Percentiles rank a stretch among this genome's conserved stretches.
Evolutionary conservation across 2,329 filamentous ascomycete genomes (phyloP).

Genomic region (Aphanoascus verrucosus): DNA sequence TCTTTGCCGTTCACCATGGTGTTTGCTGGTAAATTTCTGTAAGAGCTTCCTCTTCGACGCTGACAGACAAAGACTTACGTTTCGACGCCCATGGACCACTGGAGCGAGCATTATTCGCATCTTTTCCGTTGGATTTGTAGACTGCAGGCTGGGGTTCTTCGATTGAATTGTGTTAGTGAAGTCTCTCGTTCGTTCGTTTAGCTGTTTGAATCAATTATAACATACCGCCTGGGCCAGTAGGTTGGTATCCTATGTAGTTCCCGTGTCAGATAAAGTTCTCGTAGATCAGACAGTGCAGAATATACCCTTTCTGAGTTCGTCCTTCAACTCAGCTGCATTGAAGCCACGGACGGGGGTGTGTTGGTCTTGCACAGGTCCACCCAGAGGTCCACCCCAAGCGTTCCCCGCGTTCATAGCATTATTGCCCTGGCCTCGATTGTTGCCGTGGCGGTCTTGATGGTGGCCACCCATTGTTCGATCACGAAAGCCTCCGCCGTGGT

Average conservation of each 20-base stretch:
- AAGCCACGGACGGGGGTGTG: constrained; percentile 36
- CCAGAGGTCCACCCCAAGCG: constrained; percentile 20
- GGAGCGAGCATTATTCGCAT: constrained; percentile 27
- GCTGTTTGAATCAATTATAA: background rate
- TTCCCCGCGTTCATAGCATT: constrained; percentile 13
- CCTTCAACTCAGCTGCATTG: constrained; percentile 35
- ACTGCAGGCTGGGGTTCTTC: constrained; percentile 17
- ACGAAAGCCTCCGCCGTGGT: constrained; percentile 22
- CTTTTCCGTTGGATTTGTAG: constrained; percentile 33
- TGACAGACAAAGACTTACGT: constrained; percentile 24
- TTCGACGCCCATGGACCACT: constrained; percentile 37
- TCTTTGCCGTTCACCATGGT: constrained; percentile 41
- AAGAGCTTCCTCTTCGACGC: constrained; percentile 4
- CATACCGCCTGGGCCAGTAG: constrained; percentile 25
- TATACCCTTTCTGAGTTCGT: constrained; percentile 32
- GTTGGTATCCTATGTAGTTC: constrained; percentile 16
- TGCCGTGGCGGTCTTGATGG: constrained; percentile 22
- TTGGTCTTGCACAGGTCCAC: constrained; percentile 25
- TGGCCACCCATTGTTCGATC: constrained; percentile 24
- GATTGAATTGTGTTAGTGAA: background rate
- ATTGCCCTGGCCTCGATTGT: constrained; percentile 24
- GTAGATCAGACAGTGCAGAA: background rate
- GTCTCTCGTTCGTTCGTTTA: background rate
- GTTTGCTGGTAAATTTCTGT: constrained; percentile 29
- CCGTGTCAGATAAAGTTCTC: background rate